A percentile compares a stretch with the other conserved stretches of the same genome.
These are phyloP conservation scores for Dactylellina cionopaga DNA, from an alignment of 2,329 filamentous ascomycete genomes.

Conservation along the genomic window DNA sequence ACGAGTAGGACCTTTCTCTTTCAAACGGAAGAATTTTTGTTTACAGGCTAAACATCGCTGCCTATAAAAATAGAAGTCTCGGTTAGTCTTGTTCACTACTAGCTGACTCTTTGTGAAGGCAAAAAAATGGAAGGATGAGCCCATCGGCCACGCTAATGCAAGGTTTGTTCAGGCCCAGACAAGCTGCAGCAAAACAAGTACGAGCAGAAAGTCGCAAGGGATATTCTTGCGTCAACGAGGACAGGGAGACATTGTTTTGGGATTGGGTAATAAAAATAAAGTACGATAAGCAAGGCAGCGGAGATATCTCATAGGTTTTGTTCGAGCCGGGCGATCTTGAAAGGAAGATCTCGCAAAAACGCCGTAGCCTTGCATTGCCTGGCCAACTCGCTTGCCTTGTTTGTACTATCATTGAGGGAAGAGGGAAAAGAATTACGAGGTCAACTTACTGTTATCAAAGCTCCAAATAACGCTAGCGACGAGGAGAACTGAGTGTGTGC, in stretches of 20 bases:
- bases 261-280: slow-evolving; percentile 32
- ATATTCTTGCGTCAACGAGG: background rate
- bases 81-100: slow-evolving; percentile 31
- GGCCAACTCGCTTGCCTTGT: too few species aligned
- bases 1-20: background rate
- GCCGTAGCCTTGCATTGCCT: slow-evolving; percentile 7
- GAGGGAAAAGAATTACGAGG: background rate
- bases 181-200: slow-evolving; percentile 13
- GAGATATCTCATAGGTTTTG: slow-evolving; percentile 18
- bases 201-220: background rate
- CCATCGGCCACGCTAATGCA: slow-evolving; percentile 29
- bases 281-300: slow-evolving; percentile 20
- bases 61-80: slow-evolving; percentile 52
- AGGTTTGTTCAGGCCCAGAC: slow-evolving; percentile 13
- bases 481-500: slow-evolving; percentile 47
- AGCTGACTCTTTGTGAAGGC: too few species aligned
- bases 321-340: background rate
- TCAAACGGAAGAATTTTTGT: background rate
- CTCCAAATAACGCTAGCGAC: slow-evolving; percentile 47
- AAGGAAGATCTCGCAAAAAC: slow-evolving; percentile 1
- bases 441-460: slow-evolving; percentile 51
- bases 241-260: slow-evolving; percentile 27
- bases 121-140: background rate
- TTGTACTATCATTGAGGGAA: background rate
- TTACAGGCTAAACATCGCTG: slow-evolving; percentile 49